phyloP scores from a whole-genome alignment of 2,329 filamentous ascomycete species.

The Verticillium albo-atrum region DNA sequence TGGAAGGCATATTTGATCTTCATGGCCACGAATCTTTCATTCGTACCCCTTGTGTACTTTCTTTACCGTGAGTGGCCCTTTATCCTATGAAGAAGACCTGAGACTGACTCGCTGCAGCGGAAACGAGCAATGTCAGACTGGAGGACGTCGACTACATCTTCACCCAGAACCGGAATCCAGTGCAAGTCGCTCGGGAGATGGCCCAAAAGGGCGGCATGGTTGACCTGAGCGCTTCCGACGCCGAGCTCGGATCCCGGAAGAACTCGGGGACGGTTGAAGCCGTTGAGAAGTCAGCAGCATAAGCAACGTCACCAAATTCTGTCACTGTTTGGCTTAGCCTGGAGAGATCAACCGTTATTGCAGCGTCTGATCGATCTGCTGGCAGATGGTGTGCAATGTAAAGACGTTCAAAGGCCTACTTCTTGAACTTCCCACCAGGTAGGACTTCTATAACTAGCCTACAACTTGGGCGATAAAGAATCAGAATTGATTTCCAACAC shows the following conservation, averaged over 20 bases:
- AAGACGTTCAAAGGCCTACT: too few relatives aligned
- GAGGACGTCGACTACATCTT: conserved; percentile 49
- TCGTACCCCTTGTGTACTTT: conserved; percentile 35
- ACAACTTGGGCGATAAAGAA: conserved; percentile 34
- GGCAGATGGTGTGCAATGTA: too few relatives aligned
- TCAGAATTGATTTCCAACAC: conserved; percentile 64
- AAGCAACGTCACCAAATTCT: too few relatives aligned
- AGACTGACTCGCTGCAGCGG: conserved; percentile 24
- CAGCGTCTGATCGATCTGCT: too few relatives aligned
- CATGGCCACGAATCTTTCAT: conserved; percentile 40
- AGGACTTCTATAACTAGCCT: conserved; percentile 1
- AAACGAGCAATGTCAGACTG: conserved; percentile 42
- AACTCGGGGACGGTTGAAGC: too few relatives aligned
- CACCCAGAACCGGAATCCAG: conserved; percentile 4
- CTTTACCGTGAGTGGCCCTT: conserved; percentile 26
- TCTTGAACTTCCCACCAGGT: too few relatives aligned
- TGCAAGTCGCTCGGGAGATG: neutral
- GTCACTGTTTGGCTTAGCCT: too few relatives aligned
- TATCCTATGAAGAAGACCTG: neutral
- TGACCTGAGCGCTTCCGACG: too few relatives aligned
- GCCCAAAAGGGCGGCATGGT: too few relatives aligned
- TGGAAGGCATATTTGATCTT: conserved; percentile 51
- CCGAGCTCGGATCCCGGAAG: too few relatives aligned
- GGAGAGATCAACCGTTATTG: too few relatives aligned
- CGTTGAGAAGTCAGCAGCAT: too few relatives aligned